Evolutionary conservation across 225 moss, liverwort and hornwort genomes (phyloP).

Genomic region (Asterella californica): DNA sequence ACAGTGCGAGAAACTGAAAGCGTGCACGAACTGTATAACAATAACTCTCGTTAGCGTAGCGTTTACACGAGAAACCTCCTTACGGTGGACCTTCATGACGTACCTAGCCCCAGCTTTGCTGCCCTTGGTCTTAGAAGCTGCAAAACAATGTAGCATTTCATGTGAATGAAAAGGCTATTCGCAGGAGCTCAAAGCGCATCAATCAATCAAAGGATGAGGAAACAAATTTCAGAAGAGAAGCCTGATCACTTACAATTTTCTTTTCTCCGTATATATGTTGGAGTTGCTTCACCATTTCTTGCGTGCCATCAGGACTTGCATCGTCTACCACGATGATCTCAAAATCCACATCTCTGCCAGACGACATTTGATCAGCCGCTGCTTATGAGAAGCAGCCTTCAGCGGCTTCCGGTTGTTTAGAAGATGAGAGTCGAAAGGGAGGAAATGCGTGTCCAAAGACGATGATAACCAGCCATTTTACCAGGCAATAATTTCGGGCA

Average conservation of each 20-base stretch:
- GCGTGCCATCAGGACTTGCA: conserved; percentile 93
- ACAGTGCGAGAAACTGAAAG: neutral
- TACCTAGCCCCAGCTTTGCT: conserved; percentile 85
- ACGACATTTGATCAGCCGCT: neutral
- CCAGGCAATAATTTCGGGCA: neutral
- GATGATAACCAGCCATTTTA: neutral
- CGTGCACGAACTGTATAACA: neutral
- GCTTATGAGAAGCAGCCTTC: neutral
- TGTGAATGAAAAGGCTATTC: neutral
- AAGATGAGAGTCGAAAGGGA: neutral
- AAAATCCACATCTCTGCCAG: conserved; percentile 68
- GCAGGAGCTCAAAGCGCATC: neutral
- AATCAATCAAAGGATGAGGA: too few relatives aligned
- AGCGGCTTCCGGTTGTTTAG: neutral
- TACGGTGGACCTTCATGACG: neutral
- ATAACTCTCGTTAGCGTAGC: neutral
- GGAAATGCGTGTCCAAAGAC: neutral
- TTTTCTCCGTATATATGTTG: conserved; percentile 68
- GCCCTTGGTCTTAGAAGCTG: conserved; percentile 82
- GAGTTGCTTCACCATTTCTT: conserved; percentile 67
- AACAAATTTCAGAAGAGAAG: neutral
- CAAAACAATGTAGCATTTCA: conserved; percentile 16
- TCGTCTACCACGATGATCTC: conserved; percentile 83
- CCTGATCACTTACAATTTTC: conserved; percentile 55
- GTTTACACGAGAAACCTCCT: neutral